phyloP scores from a whole-genome alignment of 2,329 filamentous ascomycete species.

The Volutella citrinella region DNA sequence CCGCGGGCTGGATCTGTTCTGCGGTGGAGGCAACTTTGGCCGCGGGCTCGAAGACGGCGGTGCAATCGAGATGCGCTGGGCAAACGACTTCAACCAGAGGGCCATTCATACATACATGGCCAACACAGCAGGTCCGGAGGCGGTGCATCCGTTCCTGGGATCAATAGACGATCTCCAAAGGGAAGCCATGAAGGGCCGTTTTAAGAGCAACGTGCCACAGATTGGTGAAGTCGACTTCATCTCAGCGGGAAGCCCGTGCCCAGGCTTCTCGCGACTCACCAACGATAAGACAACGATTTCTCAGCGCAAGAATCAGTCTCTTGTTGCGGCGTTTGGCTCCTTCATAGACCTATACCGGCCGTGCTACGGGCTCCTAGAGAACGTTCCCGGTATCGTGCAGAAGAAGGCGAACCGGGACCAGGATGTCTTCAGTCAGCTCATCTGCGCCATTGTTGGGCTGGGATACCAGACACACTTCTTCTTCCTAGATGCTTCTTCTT shows the following conservation, averaged over 20 bases:
- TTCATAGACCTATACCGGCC: conserved; percentile 74
- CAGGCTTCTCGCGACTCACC: conserved; percentile 69
- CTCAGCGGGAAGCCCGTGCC: conserved; percentile 72
- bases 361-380: conserved; percentile 73
- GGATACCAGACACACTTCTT: conserved; percentile 73
- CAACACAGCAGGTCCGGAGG: conserved; percentile 46
- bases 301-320: conserved; percentile 69
- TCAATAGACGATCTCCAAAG: conserved; percentile 69
- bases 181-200: conserved; percentile 50
- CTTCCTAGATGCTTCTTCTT: conserved; percentile 66
- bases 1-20: conserved; percentile 69
- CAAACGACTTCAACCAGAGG: conserved; percentile 61
- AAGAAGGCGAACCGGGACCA: conserved; percentile 43
- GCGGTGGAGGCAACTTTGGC: conserved; percentile 75
- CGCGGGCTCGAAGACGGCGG: conserved; percentile 72
- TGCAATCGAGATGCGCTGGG: conserved; percentile 61
- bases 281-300: conserved; percentile 47
- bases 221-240: conserved; percentile 68
- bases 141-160: conserved; percentile 59
- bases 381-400: conserved; percentile 65
- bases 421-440: conserved; percentile 70
- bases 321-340: conserved; percentile 73
- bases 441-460: conserved; percentile 70
- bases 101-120: conserved; percentile 74
- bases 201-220: conserved; percentile 46